Conservation (phyloP, 225 moss, liverwort and hornwort species). For the Marchantia polymorpha region DNA sequence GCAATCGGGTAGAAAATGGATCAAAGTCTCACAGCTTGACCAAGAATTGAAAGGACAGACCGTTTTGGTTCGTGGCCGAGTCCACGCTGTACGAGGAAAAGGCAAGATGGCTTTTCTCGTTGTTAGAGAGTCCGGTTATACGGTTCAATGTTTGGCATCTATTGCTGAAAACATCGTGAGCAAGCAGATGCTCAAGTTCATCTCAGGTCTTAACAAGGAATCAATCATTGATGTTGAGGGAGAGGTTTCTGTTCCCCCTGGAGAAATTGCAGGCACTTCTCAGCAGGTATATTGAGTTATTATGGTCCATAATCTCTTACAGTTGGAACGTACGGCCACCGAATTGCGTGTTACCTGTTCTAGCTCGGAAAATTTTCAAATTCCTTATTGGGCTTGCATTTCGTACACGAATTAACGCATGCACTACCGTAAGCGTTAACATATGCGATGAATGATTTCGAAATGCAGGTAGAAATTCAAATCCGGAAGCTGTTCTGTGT, state of each 20-base stretch:
- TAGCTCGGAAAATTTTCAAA: neutral
- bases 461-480: conserved; percentile 72
- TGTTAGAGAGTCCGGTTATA: conserved; percentile 68
- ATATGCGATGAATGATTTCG: neutral
- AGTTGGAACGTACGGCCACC: neutral
- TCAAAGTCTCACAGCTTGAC: conserved; percentile 42
- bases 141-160: conserved; percentile 77
- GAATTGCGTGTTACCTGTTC: neutral
- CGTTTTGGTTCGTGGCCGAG: conserved; percentile 77
- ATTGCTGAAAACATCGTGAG: conserved; percentile 57
- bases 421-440: neutral
- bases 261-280: conserved; percentile 55
- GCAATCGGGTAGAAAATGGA: conserved; percentile 58
- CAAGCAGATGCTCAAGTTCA: conserved; percentile 86
- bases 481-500: conserved; percentile 69
- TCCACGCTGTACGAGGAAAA: conserved; percentile 63
- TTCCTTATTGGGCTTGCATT: neutral
- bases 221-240: conserved; percentile 88
- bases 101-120: conserved; percentile 70
- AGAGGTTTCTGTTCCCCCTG: conserved; percentile 55
- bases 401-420: neutral
- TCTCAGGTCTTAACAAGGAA: conserved; percentile 68
- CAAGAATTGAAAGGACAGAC: conserved; percentile 45
- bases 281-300: conserved; percentile 48
- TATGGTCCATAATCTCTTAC: neutral